Percentiles rank a stretch among this genome's conserved stretches.
phyloP scores from a whole-genome alignment of 2,329 filamentous ascomycete species.

The Grosmannia serpens region DNA sequence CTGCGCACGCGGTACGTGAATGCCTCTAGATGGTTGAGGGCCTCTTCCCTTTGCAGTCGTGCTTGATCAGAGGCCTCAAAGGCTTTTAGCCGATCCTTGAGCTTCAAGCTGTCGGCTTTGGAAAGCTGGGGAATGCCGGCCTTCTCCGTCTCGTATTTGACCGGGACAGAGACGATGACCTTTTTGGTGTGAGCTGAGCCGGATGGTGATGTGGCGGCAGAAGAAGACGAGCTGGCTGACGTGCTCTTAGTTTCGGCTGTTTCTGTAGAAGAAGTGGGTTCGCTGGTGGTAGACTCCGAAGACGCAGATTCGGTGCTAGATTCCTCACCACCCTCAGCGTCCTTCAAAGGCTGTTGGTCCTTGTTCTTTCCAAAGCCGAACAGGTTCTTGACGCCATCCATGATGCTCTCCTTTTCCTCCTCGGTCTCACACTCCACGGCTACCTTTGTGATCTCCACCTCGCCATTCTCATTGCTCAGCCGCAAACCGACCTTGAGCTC shows the following conservation, averaged over 20 bases:
- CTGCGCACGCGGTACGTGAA: conserved; percentile 87
- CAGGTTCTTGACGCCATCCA: conserved; percentile 90
- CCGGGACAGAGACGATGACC: conserved; percentile 42
- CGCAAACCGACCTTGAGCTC: conserved; percentile 69
- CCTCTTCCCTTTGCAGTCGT: conserved; percentile 68
- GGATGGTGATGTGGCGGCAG: conserved; percentile 10
- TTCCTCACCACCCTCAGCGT: conserved; percentile 27
- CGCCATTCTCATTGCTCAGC: conserved; percentile 60
- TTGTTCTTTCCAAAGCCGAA: conserved; percentile 80
- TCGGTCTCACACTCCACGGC: conserved; percentile 78
- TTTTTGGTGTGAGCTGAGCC: conserved; percentile 28
- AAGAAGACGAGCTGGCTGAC: conserved; percentile 17
- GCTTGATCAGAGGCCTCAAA: conserved; percentile 80
- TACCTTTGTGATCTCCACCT: conserved; percentile 68
- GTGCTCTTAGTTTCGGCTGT: background rate
- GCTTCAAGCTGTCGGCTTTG: conserved; percentile 34
- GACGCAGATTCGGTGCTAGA: conserved; percentile 11
- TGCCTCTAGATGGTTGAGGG: conserved; percentile 82
- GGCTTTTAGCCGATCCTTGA: conserved; percentile 63
- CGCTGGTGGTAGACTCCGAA: background rate
- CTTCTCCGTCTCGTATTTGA: conserved; percentile 38
- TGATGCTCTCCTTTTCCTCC: conserved; percentile 65
- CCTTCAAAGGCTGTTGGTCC: conserved; percentile 64
- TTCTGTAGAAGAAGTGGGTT: background rate
- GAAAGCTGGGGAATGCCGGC: conserved; percentile 37